phyloP scores from a whole-genome alignment of 805 yeast genomes.

The Suhomyces kilbournensis region DNA sequence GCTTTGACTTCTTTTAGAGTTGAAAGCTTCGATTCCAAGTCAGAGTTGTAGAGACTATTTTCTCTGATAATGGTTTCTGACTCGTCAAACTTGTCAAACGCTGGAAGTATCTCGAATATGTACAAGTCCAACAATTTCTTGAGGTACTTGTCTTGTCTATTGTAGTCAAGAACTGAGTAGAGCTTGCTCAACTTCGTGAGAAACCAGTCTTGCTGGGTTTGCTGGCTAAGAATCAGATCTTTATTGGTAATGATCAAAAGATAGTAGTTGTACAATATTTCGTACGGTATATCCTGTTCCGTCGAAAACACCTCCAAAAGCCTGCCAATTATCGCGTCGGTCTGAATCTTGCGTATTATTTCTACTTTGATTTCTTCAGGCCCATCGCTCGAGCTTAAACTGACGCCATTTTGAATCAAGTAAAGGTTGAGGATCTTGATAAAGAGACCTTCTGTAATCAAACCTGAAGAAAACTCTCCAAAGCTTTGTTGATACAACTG shows the following conservation, averaged over 20 bases:
- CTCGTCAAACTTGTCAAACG: constrained; percentile 22
- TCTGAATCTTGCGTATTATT: constrained; percentile 13
- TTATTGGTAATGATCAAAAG: constrained; percentile 29
- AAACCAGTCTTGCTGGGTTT: constrained; percentile 1
- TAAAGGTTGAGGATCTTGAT: constrained; percentile 34
- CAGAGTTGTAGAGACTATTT: constrained; percentile 10
- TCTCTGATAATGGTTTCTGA: constrained; percentile 27
- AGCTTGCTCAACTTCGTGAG: background rate
- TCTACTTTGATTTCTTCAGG: constrained; percentile 5
- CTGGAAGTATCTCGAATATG: constrained; percentile 35
- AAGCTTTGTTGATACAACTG: constrained; percentile 21
- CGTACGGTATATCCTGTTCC: constrained; percentile 25
- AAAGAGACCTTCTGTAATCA: constrained; percentile 27
- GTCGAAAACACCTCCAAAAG: constrained; percentile 18
- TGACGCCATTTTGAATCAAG: constrained; percentile 33
- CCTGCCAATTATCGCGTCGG: constrained; percentile 16
- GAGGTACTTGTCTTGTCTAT: constrained; percentile 11
- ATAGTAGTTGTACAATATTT: constrained; percentile 30
- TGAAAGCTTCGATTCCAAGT: constrained; percentile 4
- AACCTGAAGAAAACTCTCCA: constrained; percentile 20
- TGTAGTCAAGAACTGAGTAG: background rate
- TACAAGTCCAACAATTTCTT: constrained; percentile 29
- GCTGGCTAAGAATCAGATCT: constrained; percentile 12
- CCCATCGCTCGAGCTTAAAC: constrained; percentile 8
- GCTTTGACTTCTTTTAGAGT: constrained; percentile 13